Evolutionary conservation across 1,284 basidiomycete species (phyloP).

Genomic region (Fistulina hepatica): DNA sequence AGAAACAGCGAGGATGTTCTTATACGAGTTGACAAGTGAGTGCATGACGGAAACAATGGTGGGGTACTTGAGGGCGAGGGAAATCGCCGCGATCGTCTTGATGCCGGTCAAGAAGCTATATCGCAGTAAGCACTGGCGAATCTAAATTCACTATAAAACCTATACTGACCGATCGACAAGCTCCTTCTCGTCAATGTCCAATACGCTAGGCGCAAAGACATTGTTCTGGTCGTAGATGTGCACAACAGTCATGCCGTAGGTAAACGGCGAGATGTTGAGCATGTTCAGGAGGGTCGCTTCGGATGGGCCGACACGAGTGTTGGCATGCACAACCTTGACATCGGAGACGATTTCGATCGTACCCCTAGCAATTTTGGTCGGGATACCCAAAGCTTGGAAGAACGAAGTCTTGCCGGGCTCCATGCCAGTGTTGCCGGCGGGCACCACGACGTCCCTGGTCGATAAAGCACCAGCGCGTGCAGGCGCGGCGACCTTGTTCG

Average conservation of each 20-base stretch:
- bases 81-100: constrained; percentile 94
- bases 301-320: constrained; percentile 90
- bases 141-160: no score
- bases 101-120: constrained; percentile 89
- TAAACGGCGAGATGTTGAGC: constrained; percentile 98
- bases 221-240: constrained; percentile 92
- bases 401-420: constrained; percentile 99
- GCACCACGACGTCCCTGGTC: constrained; percentile 85
- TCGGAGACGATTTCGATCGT: constrained; percentile 99
- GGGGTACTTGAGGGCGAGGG: constrained; percentile 91
- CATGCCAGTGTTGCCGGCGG: constrained; percentile 98
- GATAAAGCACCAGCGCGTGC: constrained; percentile 97
- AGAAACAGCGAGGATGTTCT: constrained; percentile 90
- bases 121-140: no score
- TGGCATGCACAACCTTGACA: constrained; percentile 89
- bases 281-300: constrained; percentile 99
- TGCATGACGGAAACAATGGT: constrained; percentile 91
- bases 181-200: constrained; percentile 89
- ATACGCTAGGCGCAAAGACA: constrained; percentile 82
- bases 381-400: constrained; percentile 99
- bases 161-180: constrained; percentile 83
- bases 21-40: constrained; percentile 97
- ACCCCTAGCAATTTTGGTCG: constrained; percentile 99
- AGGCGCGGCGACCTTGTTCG: constrained; percentile 97
- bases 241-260: constrained; percentile 95